phyloP scores from a whole-genome alignment of 306 rosid genomes.

The Dalbergia cochinchinensis region DNA sequence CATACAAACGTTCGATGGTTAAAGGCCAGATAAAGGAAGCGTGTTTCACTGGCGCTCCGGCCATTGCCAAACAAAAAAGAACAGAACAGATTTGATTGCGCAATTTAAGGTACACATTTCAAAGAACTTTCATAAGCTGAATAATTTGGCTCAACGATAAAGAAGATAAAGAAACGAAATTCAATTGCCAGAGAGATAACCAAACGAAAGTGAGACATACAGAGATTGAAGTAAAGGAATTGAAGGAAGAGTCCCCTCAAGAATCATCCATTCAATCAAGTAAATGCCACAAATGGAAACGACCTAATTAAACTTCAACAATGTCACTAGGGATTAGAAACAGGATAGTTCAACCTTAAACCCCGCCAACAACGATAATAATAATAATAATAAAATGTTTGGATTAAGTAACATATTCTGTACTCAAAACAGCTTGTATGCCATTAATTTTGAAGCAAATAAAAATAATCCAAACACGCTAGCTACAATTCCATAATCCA shows the following conservation, averaged over 20 bases:
- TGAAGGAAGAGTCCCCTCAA: background rate
- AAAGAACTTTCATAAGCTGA: background rate
- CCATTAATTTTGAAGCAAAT: too few species aligned
- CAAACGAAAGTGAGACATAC: slow-evolving; percentile 23
- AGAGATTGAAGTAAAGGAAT: slow-evolving; percentile 45
- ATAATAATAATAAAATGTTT: too few species aligned
- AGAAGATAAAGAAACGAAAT: background rate
- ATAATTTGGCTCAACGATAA: background rate
- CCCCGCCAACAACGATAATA: background rate
- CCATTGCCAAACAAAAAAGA: background rate
- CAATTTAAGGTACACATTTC: background rate
- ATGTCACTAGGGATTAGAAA: background rate
- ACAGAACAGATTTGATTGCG: too few species aligned
- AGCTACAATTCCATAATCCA: too few species aligned
- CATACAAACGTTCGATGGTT: background rate
- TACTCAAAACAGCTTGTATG: too few species aligned
- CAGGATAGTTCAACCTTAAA: background rate
- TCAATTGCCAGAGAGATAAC: background rate
- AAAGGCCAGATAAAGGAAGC: background rate
- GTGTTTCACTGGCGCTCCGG: background rate
- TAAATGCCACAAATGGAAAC: slow-evolving; percentile 28
- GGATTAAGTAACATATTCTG: background rate
- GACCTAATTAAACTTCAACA: background rate
- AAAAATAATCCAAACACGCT: too few species aligned
- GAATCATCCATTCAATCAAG: slow-evolving; percentile 36